Base-by-base conservation (phyloP, 2,329 filamentous ascomycete genomes). In the Verticillium klebahnii region DNA sequence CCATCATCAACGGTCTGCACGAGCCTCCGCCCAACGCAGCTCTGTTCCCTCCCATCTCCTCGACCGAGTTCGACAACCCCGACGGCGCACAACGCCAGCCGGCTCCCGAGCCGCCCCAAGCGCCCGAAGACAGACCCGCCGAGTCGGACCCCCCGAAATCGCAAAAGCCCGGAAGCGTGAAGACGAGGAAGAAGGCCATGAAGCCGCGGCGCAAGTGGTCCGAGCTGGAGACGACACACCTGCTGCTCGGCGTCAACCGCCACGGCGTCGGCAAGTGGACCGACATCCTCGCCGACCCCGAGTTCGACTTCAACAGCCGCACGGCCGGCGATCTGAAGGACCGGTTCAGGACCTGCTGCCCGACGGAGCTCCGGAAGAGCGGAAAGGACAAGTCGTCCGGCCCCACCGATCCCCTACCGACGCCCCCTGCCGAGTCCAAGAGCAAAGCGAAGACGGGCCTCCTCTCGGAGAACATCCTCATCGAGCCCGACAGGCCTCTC, bases 231-330 rank as follows among this genome's bases (percentile, higher is more conserved):
- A 89, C 86, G 1, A 86, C 84, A 58, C 80, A 87, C 65, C 75
- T 89, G 9, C 71, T 89, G 15, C 74, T 87, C 2, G 86, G 86
- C 0, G 86, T 88, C 32, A 81, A 81, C 67, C 82, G 84, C 36
- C 81, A 89, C 68, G 87, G 87, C 1, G 82, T 89, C 9, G 87
- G 86, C 40, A 86, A 84, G 67, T 89, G 86, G 86, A 87, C 84
- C 9, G 83, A 78, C 61, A 89, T 89, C 36, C 73, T 89, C 29
- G 84, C 87, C 58, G 87, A 89, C 63, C 72, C 80, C 0, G 81
- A 81, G 52, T 89, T 87, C 69, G 78, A 72, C 12, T 89, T 89
- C 74, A 85, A 87, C 67, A 80, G 79, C 17, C 81, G 87, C 62
- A 84, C 82, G 1, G 84, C 85, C 4, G 85, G 85, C 9, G 86